Percentiles rank a stretch among this genome's conserved stretches.
Evolutionary conservation across 495 filamentous ascomycete genomes (phyloP).

Genomic region (Penicillium cosmopolitanum): DNA sequence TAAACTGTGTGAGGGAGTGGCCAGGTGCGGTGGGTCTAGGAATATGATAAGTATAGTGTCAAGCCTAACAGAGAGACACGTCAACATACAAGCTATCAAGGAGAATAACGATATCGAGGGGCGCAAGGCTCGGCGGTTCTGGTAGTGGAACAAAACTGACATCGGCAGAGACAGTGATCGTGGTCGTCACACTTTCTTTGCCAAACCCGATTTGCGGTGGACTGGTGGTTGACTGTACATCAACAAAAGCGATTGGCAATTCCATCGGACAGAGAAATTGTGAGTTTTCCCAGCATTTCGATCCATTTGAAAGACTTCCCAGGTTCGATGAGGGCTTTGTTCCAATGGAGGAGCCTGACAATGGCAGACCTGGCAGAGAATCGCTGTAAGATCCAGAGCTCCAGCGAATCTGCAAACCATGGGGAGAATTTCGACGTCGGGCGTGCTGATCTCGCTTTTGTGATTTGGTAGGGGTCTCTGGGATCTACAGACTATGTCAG

Average conservation of each 20-base stretch:
- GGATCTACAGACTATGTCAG: conserved; percentile 2
- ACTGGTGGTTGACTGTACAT: conserved; percentile 20
- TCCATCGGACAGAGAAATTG: conserved; percentile 20
- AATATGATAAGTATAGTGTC: conserved; percentile 6
- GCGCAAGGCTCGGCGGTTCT: conserved; percentile 20
- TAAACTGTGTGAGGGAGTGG: conserved; percentile 19
- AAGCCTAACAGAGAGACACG: background rate
- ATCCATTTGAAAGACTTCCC: background rate
- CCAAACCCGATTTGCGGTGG: conserved; percentile 15
- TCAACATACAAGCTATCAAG: conserved; percentile 27
- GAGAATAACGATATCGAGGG: conserved; percentile 31
- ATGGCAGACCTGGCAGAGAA: conserved; percentile 1
- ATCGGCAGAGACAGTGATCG: conserved; percentile 31
- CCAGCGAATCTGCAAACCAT: conserved; percentile 21
- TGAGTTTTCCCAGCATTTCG: background rate
- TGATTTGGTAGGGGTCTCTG: background rate
- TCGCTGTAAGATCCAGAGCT: conserved; percentile 30
- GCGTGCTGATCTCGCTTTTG: background rate
- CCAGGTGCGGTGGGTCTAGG: conserved; percentile 19
- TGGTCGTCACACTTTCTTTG: conserved; percentile 23
- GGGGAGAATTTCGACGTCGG: background rate
- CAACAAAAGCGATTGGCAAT: conserved; percentile 26
- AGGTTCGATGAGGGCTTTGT: conserved; percentile 2
- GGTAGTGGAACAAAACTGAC: conserved; percentile 20
- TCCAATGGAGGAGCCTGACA: background rate